phyloP scores from a whole-genome alignment of 2,329 filamentous ascomycete genomes.

The Colletotrichum orbiculare region DNA sequence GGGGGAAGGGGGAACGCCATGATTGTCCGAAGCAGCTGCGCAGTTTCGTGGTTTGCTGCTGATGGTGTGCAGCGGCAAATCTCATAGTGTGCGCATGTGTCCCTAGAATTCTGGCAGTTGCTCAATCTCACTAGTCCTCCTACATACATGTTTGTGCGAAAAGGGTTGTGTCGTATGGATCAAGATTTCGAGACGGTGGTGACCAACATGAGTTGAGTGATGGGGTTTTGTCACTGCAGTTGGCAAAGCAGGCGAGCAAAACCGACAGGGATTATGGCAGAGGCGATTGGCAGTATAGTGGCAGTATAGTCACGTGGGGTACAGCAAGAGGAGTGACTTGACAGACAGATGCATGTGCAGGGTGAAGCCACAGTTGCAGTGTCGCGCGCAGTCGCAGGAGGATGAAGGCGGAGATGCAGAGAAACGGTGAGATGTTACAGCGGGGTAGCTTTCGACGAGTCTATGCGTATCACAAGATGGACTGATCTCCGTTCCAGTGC shows the following conservation, averaged over 20 bases:
- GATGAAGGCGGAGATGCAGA: slow-evolving; percentile 9
- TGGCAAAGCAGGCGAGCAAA: slow-evolving; percentile 7
- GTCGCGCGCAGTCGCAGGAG: background rate
- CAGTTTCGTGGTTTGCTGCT: background rate
- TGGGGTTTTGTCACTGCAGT: slow-evolving; percentile 10
- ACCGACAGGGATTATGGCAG: slow-evolving; percentile 5
- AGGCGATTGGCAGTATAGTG: slow-evolving; percentile 22
- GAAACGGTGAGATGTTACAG: slow-evolving; percentile 16
- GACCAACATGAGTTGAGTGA: no score
- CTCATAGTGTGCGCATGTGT: background rate
- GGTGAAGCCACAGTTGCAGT: background rate
- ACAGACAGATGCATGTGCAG: background rate
- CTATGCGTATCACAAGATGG: slow-evolving; percentile 10
- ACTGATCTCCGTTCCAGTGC: slow-evolving; percentile 4
- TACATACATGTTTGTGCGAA: background rate
- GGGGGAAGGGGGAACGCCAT: background rate
- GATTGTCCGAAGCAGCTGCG: background rate
- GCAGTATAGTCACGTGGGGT: slow-evolving; percentile 5
- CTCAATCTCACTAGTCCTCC: no score
- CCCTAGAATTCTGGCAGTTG: background rate
- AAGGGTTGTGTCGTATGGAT: no score
- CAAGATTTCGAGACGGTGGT: no score
- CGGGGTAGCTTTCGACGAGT: slow-evolving; percentile 5
- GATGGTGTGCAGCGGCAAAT: background rate
- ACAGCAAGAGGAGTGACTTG: background rate